Evolutionary conservation across 306 rosid species (phyloP).

Genomic region (Malus domestica): ASM211411v1 NC_041802.1:6902501-6903000

Average conservation of each 20-base stretch:
- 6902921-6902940: conserved; percentile 23
- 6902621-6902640: conserved; percentile 35
- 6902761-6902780: conserved; percentile 36
- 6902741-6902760: conserved; percentile 61
- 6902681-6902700: conserved; percentile 66
- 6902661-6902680: conserved; percentile 42
- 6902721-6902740: conserved; percentile 46
- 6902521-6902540: conserved; percentile 29
- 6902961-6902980: conserved; percentile 50
- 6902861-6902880: conserved; percentile 28
- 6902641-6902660: conserved; percentile 39
- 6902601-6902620: conserved; percentile 65
- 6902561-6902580: conserved; percentile 52
- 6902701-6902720: conserved; percentile 69
- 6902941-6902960: conserved; percentile 31
- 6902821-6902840: conserved; percentile 37
- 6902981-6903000: conserved; percentile 48
- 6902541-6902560: conserved; percentile 43
- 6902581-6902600: conserved; percentile 46
- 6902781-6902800: conserved; percentile 23
- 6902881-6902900: conserved; percentile 36
- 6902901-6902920: conserved; percentile 26
- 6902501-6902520: conserved; percentile 31
- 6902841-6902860: conserved; percentile 32
- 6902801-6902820: conserved; percentile 30